A percentile compares a stretch with the other conserved stretches of the same genome.
Conservation (phyloP, 169 alveolate genomes). For the Neospora caninum region DNA sequence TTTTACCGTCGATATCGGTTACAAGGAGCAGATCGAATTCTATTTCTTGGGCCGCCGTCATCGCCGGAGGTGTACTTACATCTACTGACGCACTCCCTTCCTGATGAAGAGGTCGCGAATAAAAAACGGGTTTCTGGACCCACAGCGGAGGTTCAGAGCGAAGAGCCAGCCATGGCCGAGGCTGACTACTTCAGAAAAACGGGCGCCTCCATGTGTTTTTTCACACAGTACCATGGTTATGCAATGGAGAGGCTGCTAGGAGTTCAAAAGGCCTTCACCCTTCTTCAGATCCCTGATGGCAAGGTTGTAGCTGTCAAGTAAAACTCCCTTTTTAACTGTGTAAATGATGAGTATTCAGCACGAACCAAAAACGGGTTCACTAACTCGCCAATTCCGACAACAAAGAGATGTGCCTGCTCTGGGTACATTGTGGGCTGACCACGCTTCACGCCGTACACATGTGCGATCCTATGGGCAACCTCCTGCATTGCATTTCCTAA, state of each 20-base stretch:
- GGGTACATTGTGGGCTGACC: too few relatives aligned
- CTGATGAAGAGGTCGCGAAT: neutral
- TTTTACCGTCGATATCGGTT: slow-evolving; percentile 73
- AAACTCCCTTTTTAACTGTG: neutral
- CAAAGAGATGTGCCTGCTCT: too few relatives aligned
- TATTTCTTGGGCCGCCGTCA: slow-evolving; percentile 70
- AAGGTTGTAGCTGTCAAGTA: slow-evolving; percentile 3
- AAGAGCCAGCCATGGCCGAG: neutral
- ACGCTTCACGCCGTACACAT: too few relatives aligned
- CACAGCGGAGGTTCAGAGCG: neutral
- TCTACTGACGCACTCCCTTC: slow-evolving; percentile 3
- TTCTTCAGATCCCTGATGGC: neutral
- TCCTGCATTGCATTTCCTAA: too few relatives aligned
- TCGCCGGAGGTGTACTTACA: slow-evolving; percentile 64
- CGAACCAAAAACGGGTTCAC: too few relatives aligned
- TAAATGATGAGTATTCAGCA: too few relatives aligned
- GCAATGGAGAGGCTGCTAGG: neutral
- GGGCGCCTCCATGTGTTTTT: slow-evolving; percentile 3
- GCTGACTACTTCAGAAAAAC: neutral
- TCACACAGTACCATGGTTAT: neutral
- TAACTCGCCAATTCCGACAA: too few relatives aligned
- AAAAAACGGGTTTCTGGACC: neutral
- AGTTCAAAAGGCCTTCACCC: neutral
- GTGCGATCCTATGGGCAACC: too few relatives aligned
- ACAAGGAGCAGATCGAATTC: slow-evolving; percentile 68